Evolutionary conservation across 345 rosid genomes (phyloP).

Genomic region (Salix udensis): DNA sequence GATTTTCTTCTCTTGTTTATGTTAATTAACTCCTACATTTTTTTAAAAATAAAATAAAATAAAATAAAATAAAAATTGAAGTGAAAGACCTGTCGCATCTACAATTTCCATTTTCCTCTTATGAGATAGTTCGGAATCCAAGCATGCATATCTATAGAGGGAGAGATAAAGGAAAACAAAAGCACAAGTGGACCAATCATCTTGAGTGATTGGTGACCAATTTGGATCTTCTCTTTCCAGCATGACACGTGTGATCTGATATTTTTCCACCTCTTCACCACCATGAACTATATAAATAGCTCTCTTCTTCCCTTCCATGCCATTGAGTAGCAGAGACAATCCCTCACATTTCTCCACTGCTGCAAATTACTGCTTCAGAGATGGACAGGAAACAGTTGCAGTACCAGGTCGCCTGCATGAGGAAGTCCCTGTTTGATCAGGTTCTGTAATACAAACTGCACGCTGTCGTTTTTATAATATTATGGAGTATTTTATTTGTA

Average conservation of each 20-base stretch:
- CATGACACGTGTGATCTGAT: constrained; percentile 2
- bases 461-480: neutral
- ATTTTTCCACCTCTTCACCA: neutral
- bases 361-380: neutral
- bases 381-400: constrained; percentile 31
- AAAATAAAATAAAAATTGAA: neutral
- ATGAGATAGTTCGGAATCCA: neutral
- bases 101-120: neutral
- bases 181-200: constrained; percentile 1
- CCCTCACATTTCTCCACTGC: neutral
- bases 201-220: too few species aligned
- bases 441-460: constrained; percentile 12
- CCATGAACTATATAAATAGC: constrained; percentile 1
- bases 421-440: constrained; percentile 68
- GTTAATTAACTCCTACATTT: too few species aligned
- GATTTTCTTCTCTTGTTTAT: too few species aligned
- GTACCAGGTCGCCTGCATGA: constrained; percentile 40
- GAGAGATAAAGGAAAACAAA: neutral
- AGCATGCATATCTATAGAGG: neutral
- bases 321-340: neutral
- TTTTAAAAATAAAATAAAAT: too few species aligned
- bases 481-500: neutral
- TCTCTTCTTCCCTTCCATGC: too few species aligned
- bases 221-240: neutral
- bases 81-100: neutral